Evolutionary conservation across 2,329 filamentous ascomycete genomes (phyloP).

Genomic region (Talaromyces sp.): DNA sequence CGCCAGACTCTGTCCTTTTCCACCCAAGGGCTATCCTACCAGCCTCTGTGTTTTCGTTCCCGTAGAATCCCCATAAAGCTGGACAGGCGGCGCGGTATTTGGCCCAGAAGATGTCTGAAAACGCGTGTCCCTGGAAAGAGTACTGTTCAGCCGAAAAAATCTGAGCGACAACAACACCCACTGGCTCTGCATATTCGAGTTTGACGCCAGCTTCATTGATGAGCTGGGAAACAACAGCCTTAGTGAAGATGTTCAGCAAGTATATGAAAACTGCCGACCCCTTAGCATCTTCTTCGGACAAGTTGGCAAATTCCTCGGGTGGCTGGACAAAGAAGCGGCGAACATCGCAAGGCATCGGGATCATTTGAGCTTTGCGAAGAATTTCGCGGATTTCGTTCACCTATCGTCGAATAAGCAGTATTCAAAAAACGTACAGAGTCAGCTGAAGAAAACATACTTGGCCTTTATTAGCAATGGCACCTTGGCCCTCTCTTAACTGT

Average conservation of each 20-base stretch:
- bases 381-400: constrained; percentile 45
- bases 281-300: constrained; percentile 45
- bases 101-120: constrained; percentile 81
- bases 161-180: constrained; percentile 71
- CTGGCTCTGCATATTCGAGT: constrained; percentile 65
- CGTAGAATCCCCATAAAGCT: constrained; percentile 77
- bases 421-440: not conserved
- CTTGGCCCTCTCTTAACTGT: constrained; percentile 61
- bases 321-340: constrained; percentile 9
- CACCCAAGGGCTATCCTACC: constrained; percentile 70
- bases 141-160: constrained; percentile 69
- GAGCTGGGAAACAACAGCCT: constrained; percentile 67
- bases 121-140: constrained; percentile 60
- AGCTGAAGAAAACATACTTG: constrained; percentile 42
- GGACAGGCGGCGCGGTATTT: constrained; percentile 80
- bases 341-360: constrained; percentile 54
- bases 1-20: constrained; percentile 53
- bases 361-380: constrained; percentile 52
- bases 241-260: constrained; percentile 70
- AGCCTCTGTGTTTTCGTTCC: constrained; percentile 65
- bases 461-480: constrained; percentile 49
- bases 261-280: constrained; percentile 67
- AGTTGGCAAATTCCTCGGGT: constrained; percentile 39
- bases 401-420: constrained; percentile 11
- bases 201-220: constrained; percentile 62